Base-by-base conservation (phyloP, 306 rosid genomes). In the Geum urbanum region DNA sequence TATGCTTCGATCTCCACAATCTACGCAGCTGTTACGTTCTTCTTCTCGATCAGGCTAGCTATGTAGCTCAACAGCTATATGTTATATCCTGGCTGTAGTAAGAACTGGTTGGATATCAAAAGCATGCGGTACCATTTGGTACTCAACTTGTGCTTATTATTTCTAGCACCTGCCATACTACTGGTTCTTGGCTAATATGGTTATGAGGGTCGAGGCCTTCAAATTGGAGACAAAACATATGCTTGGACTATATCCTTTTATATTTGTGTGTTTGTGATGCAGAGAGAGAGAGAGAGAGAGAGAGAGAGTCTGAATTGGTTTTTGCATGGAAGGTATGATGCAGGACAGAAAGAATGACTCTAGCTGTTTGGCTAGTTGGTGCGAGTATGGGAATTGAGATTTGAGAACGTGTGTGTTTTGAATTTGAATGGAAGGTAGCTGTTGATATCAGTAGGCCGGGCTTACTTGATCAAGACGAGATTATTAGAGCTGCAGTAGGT, bases 371-470 rank as follows among this genome's bases (percentile, higher is more conserved):
- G 63, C 73, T 20, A 40, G 63, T 69, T 53, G 73, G 62, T 67
- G 7, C 7, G 63, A 15, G 2, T 4, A 32, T 32, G 37, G 37
- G 37, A 32, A 32, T 32, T 53, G 5, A 1, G 32, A n/a, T 5
- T 35, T 37, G 14, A 41, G 11, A 68, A 68, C 61, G 61, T 37
- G 62, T 52, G 62, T n/a, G 52, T 40, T 53, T 51, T 9, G 66
- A 60, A 27, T 19, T 37, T 52, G 73, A 69, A 53, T 69, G 73
- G 73, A 69, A 41, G 73, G 73, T 69, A 20, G 43, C 73, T 45
- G 63, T 54, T 54, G 73, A 41, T 68, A 41, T 59, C 41, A 20
- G 3, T 6, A 18, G 39, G 13, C 10, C 5, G 43, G 16, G 45
- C 41, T 57, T 4, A 57, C 27, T 19, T 18, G 7, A 56, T 57